phyloP scores from a whole-genome alignment of 768 basidiomycete genomes.

The Sarcodon sp. region DNA sequence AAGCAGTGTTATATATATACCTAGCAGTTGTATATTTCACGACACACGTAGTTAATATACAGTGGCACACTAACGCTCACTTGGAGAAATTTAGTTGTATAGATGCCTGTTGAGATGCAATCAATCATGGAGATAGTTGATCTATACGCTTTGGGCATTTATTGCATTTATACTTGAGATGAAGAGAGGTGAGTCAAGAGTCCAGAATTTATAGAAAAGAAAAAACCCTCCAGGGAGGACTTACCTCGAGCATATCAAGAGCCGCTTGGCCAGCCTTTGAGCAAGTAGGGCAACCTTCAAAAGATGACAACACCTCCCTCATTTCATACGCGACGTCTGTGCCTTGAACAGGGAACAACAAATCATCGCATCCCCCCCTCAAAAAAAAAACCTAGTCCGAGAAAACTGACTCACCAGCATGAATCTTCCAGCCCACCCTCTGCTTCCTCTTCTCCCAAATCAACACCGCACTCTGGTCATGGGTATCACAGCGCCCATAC shows the following conservation, averaged over 20 bases:
- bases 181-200: constrained; percentile 6
- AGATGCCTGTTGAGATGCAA: neutral
- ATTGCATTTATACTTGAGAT: constrained; percentile 47
- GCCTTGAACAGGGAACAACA: constrained; percentile 20
- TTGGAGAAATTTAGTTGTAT: neutral
- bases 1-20: too few relatives aligned
- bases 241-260: constrained; percentile 56
- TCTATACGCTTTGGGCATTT: constrained; percentile 38
- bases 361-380: constrained; percentile 4
- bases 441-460: constrained; percentile 41
- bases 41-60: constrained; percentile 8
- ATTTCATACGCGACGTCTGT: constrained; percentile 63
- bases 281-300: constrained; percentile 38
- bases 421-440: constrained; percentile 30
- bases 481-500: constrained; percentile 48
- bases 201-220: constrained; percentile 2
- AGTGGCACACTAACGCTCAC: constrained; percentile 4
- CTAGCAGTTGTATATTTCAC: neutral
- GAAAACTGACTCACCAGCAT: constrained; percentile 29
- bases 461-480: constrained; percentile 28
- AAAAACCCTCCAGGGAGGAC: constrained; percentile 7
- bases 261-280: constrained; percentile 50
- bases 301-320: constrained; percentile 32
- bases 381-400: neutral
- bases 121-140: constrained; percentile 19